Evolutionary conservation across 179 eudicot genomes (phyloP).

Genomic region (Corrigiola litoralis): DNA sequence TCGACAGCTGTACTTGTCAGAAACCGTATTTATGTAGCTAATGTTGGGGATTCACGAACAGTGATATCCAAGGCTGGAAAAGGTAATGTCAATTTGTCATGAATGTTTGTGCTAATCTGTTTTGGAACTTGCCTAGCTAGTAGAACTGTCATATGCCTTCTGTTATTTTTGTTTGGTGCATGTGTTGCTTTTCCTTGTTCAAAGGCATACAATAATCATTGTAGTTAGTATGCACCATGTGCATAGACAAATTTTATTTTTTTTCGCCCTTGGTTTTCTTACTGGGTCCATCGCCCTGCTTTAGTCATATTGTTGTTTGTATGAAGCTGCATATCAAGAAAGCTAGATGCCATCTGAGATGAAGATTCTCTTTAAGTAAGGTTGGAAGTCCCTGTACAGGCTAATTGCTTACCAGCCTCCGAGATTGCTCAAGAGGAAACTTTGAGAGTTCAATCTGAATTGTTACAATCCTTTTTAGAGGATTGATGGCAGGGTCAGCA

Average conservation of each 20-base stretch:
- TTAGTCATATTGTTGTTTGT: background rate
- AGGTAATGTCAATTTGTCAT: conserved; percentile 42
- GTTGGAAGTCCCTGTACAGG: no score
- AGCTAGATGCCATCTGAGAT: no score
- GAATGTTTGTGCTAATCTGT: no score
- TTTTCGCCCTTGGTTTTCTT: background rate
- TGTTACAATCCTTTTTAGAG: no score
- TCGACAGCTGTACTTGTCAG: conserved; percentile 95
- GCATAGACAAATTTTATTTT: background rate
- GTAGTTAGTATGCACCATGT: background rate
- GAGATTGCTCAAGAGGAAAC: no score
- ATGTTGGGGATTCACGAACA: conserved; percentile 97
- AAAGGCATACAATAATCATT: no score
- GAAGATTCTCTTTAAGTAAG: no score
- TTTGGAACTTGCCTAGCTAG: no score
- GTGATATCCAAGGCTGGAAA: conserved; percentile 83
- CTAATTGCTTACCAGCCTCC: no score
- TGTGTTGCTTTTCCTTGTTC: background rate
- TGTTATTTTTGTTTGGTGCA: background rate
- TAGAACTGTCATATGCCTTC: no score
- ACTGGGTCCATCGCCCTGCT: background rate
- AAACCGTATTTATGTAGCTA: conserved; percentile 86
- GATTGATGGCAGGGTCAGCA: no score
- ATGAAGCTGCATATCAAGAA: background rate
- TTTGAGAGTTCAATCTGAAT: no score